These are phyloP conservation scores for Aegilops bicornis DNA, from an alignment of 176 grass and related monocot genomes.

Conservation along the genomic window DNA sequence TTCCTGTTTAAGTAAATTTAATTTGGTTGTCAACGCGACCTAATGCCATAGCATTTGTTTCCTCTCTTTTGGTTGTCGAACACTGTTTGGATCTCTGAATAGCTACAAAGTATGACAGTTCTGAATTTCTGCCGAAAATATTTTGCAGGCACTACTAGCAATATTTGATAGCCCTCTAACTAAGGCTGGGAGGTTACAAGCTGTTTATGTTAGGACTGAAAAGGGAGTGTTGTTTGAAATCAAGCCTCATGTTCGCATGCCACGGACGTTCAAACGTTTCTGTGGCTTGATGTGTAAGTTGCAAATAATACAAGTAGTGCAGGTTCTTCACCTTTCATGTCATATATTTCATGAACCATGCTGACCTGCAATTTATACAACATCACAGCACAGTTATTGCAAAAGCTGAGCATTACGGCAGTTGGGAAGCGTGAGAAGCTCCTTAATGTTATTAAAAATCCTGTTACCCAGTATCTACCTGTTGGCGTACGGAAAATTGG, in stretches of 20 bases:
- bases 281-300: constrained; percentile 94
- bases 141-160: constrained; percentile 76
- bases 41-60: neutral
- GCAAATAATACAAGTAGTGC: neutral
- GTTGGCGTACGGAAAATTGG: constrained; percentile 80
- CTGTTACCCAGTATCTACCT: constrained; percentile 81
- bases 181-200: constrained; percentile 91
- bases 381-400: constrained; percentile 81
- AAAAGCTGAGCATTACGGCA: constrained; percentile 95
- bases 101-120: neutral
- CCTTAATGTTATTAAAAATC: constrained; percentile 97
- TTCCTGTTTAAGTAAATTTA: neutral
- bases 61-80: neutral
- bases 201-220: constrained; percentile 93
- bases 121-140: neutral
- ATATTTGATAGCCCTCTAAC: constrained; percentile 97
- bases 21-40: neutral
- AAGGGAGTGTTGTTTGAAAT: constrained; percentile 96
- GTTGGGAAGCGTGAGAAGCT: constrained; percentile 91
- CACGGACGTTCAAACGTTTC: constrained; percentile 86
- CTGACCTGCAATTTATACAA: constrained; percentile 22
- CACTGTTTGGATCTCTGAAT: neutral
- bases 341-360: neutral
- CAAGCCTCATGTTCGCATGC: constrained; percentile 91
- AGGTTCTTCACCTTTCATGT: neutral